phyloP scores from a whole-genome alignment of 768 basidiomycete species.

The Galerina sulciceps region DNA sequence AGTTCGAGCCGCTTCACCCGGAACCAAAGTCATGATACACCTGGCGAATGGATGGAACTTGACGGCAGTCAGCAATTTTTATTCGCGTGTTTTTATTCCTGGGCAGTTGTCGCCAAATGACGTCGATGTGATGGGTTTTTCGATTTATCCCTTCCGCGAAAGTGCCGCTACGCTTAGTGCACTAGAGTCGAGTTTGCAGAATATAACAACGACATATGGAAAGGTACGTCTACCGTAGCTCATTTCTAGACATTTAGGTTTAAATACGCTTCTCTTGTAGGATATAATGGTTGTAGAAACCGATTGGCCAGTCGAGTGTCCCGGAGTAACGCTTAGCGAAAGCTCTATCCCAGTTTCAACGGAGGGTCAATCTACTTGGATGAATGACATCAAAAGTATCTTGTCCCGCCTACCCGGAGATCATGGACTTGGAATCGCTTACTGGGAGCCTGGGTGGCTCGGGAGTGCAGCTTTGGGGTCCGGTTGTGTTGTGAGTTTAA shows the following conservation, averaged over 20 bases:
- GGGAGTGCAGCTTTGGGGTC: slow-evolving; percentile 54
- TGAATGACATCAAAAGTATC: slow-evolving; percentile 50
- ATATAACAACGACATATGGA: slow-evolving; percentile 47
- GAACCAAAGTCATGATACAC: slow-evolving; percentile 57
- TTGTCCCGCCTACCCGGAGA: slow-evolving; percentile 51
- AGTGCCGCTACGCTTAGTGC: slow-evolving; percentile 56
- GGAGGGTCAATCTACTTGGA: slow-evolving; percentile 58
- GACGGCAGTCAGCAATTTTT: slow-evolving; percentile 49
- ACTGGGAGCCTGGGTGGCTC: slow-evolving; percentile 73
- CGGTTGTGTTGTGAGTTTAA: slow-evolving; percentile 38
- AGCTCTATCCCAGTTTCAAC: slow-evolving; percentile 49
- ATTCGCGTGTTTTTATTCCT: slow-evolving; percentile 51
- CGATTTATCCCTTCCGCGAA: slow-evolving; percentile 69
- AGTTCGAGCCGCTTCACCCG: slow-evolving; percentile 51
- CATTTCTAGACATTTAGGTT: too few species aligned
- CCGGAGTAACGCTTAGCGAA: slow-evolving; percentile 48
- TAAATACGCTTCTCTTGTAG: slow-evolving; percentile 23
- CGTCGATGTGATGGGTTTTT: slow-evolving; percentile 64
- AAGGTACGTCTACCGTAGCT: slow-evolving; percentile 39
- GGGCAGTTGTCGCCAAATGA: slow-evolving; percentile 54
- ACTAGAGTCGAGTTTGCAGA: slow-evolving; percentile 54
- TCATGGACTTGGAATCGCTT: slow-evolving; percentile 52
- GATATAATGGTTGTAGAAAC: slow-evolving; percentile 67
- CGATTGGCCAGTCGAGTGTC: slow-evolving; percentile 61
- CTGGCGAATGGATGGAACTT: slow-evolving; percentile 68